phyloP scores from a whole-genome alignment of 192 early-diverging fungal genomes.

The Gryganskiella cystojenkinii region DNA sequence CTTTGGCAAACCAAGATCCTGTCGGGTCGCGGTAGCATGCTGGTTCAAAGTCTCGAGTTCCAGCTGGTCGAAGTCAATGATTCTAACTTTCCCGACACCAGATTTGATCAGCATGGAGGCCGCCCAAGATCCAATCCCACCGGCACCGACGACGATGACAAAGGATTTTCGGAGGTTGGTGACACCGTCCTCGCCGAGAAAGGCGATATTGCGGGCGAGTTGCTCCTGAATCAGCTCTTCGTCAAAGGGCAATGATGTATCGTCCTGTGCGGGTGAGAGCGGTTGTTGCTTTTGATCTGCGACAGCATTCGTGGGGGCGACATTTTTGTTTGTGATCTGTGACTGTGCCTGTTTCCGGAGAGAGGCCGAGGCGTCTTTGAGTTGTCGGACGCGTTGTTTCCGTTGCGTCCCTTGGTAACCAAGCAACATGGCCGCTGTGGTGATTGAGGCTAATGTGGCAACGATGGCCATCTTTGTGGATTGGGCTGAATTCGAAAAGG shows the following conservation, averaged over 20 bases:
- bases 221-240: conserved; percentile 88
- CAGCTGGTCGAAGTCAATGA: conserved; percentile 98
- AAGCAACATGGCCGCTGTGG: conserved; percentile 70
- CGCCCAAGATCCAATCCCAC: conserved; percentile 89
- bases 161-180: conserved; percentile 79
- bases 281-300: conserved; percentile 24
- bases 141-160: conserved; percentile 94
- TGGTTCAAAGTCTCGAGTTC: conserved; percentile 90
- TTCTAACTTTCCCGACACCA: conserved; percentile 86
- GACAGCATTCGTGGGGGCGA: too few relatives aligned
- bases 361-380: too few relatives aligned
- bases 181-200: conserved; percentile 88
- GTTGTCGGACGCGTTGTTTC: conserved; percentile 50
- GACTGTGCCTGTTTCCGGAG: too few relatives aligned
- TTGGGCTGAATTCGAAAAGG: conserved; percentile 16
- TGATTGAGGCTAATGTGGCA: conserved; percentile 68
- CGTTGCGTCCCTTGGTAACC: conserved; percentile 62
- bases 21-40: conserved; percentile 88
- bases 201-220: conserved; percentile 88
- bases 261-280: conserved; percentile 2
- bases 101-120: conserved; percentile 92
- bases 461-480: conserved; percentile 57
- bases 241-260: conserved; percentile 36
- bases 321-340: too few relatives aligned
- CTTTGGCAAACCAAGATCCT: conserved; percentile 91